Conservation (phyloP, 176 grass and related monocot genomes). For the Rhynchospora breviuscula region DNA sequence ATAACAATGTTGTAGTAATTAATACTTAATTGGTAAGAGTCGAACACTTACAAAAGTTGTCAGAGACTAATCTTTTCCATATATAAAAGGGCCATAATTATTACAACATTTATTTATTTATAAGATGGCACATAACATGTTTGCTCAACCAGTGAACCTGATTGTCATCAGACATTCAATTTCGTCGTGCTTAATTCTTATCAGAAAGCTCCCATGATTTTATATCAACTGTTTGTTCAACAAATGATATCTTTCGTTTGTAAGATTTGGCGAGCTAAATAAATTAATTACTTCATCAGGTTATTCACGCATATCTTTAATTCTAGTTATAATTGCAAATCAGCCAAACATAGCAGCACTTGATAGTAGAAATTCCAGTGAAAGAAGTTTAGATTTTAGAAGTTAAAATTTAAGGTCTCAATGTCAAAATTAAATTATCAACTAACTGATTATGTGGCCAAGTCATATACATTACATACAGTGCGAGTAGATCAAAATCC, state of each 20-base stretch:
- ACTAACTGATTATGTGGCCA: neutral
- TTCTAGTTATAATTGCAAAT: neutral
- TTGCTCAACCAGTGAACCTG: neutral
- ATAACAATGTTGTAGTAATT: constrained; percentile 22
- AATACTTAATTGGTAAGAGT: neutral
- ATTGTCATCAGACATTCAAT: neutral
- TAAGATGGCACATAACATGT: neutral
- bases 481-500: no score
- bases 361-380: constrained; percentile 40
- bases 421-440: neutral
- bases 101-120: neutral
- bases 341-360: constrained; percentile 23
- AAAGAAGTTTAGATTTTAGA: neutral
- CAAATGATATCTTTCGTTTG: neutral
- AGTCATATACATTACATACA: neutral
- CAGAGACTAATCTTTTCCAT: neutral
- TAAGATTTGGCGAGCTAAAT: neutral
- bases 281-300: neutral
- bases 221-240: neutral
- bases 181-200: neutral
- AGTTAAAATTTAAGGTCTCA: neutral
- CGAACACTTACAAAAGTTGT: neutral
- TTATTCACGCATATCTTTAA: neutral
- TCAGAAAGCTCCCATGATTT: neutral
- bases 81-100: constrained; percentile 11